A percentile compares a stretch with the other conserved stretches of the same genome.
Evolutionary conservation across 805 yeast genomes (phyloP).

Genomic region (Ogataea trehaloabstinens): DNA sequence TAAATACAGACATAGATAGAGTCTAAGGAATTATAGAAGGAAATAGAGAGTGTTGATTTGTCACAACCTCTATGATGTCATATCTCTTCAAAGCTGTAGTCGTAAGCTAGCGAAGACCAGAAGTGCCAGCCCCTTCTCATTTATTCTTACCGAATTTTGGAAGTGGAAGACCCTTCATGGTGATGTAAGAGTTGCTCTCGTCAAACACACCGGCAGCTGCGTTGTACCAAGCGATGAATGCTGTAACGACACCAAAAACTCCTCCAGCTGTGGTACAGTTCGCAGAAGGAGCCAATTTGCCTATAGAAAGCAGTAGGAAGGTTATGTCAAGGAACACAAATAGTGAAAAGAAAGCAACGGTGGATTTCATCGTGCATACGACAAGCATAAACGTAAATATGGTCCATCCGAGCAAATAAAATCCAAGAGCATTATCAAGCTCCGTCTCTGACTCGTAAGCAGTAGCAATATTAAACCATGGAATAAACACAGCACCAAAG

Average conservation of each 20-base stretch:
- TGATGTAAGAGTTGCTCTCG: constrained; percentile 59
- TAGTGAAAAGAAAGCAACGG: constrained; percentile 51
- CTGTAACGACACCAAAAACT: constrained; percentile 57
- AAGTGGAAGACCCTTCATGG: constrained; percentile 31
- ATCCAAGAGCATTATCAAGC: constrained; percentile 52
- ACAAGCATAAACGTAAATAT: constrained; percentile 60
- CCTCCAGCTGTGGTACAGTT: constrained; percentile 55
- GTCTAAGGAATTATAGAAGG: too few relatives aligned
- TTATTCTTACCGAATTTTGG: constrained; percentile 27
- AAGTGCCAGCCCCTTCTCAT: too few relatives aligned
- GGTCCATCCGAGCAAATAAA: constrained; percentile 61
- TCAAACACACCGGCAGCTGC: constrained; percentile 71
- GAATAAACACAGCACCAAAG: constrained; percentile 62
- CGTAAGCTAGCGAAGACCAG: too few relatives aligned
- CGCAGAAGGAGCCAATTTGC: constrained; percentile 45
- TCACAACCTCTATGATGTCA: too few relatives aligned
- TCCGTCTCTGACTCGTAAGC: constrained; percentile 45
- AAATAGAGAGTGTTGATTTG: too few relatives aligned
- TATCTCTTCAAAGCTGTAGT: too few relatives aligned
- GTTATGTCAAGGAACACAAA: constrained; percentile 54
- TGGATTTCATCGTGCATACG: constrained; percentile 55
- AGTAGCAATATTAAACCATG: constrained; percentile 55
- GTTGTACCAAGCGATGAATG: constrained; percentile 66
- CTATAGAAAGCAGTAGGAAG: constrained; percentile 50
- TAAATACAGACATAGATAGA: too few relatives aligned